Percentiles rank a stretch among this genome's conserved stretches.
These are phyloP conservation scores for Cyphellophora attinorum DNA, from an alignment of 2,329 filamentous ascomycete genomes.

Conservation along the genomic window DNA sequence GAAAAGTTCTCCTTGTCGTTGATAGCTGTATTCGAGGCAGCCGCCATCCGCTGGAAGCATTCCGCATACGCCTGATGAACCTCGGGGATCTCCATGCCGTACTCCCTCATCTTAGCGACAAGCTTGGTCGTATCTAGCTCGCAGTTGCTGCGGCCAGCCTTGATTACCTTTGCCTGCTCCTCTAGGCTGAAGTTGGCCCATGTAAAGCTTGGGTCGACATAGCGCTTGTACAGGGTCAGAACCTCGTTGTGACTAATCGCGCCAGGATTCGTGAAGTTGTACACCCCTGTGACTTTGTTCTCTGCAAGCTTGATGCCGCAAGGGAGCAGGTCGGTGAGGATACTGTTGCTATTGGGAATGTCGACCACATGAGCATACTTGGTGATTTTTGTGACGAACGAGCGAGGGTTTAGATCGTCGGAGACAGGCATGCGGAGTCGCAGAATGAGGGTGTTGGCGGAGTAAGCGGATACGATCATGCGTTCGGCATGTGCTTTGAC, in stretches of 20 bases:
- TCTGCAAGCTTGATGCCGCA: constrained; percentile 51
- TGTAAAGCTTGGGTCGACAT: constrained; percentile 47
- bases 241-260: constrained; percentile 65
- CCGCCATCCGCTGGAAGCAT: constrained; percentile 5
- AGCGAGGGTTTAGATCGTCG: constrained; percentile 56
- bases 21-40: background rate
- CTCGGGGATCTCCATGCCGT: constrained; percentile 3
- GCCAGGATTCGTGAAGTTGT: constrained; percentile 63
- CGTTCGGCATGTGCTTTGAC: constrained; percentile 56
- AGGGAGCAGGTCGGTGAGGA: constrained; percentile 56
- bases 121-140: constrained; percentile 5
- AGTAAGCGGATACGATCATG: background rate
- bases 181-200: constrained; percentile 60
- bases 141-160: constrained; percentile 59
- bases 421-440: constrained; percentile 61
- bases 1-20: background rate
- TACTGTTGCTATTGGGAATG: constrained; percentile 60
- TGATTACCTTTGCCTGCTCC: constrained; percentile 58
- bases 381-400: constrained; percentile 61
- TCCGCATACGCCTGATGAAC: constrained; percentile 5
- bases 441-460: constrained; percentile 48
- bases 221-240: constrained; percentile 51
- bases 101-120: constrained; percentile 5
- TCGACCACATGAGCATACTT: constrained; percentile 57
- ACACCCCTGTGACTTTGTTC: constrained; percentile 53